Evolutionary conservation across 352 stramenopile species (phyloP), one percentile per base, ranked within the genome.

Genomic region (Phytophthora citrophthora): DNA sequence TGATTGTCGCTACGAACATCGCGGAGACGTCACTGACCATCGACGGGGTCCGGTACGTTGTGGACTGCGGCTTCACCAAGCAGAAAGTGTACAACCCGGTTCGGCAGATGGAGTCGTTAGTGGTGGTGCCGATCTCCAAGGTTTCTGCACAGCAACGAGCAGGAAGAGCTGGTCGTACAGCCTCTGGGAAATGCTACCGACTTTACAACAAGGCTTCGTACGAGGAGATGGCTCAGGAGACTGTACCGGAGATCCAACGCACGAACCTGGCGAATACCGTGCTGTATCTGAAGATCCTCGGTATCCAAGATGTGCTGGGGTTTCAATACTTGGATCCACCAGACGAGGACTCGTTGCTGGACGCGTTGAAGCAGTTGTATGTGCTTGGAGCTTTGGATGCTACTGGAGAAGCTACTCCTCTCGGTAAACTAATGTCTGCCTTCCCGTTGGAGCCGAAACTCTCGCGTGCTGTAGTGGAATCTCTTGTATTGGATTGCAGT

Each of bases 21-120:
- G 94, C 94, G 6, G 93, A 98, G 80, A 98, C 96, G 7, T 99
- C 94, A n/a, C 89, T 99, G 43, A 99, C 98, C n/a, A 99, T 99
- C 56, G 94, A 98, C 27, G 97, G 98, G 52, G 91, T 98, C 27
- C 74, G 75, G 27, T 95, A 85, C 63, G 86, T 94, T 10, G 74
- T 94, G 24, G 85, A 95, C 73, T 80, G 70, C 34, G 83, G 86
- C 38, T 94, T 96, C 53, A 88, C 75, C 16, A 96, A 97, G 74
- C 82, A 99, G 79, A 99, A 99, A 75, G 78, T 83, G 41, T 97
- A 96, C 74, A 89, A 96, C 38, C 86, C 91, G 2, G 41, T 53
- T 26, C 82, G 70, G 31, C 81, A 86, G 29, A 85, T 96, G 50
- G 88, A 96, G 67, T 76, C 88, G 40, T 76, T 98, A 8, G 77